Percentiles rank a stretch among this genome's conserved stretches.
Evolutionary conservation across 2,329 filamentous ascomycete genomes (phyloP).

Genomic region (Pseudogymnoascus verrucosus): DNA sequence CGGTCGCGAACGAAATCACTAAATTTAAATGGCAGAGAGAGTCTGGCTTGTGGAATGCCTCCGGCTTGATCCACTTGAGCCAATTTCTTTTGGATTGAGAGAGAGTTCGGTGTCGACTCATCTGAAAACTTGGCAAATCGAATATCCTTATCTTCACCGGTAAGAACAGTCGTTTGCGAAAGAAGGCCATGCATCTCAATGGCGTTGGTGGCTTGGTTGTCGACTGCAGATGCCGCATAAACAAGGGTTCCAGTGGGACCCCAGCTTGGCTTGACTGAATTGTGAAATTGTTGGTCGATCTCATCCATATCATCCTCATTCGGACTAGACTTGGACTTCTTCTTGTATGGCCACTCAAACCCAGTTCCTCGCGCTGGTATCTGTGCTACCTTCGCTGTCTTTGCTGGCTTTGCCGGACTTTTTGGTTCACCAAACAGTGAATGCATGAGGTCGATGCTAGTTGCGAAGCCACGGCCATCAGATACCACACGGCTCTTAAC

Average conservation of each 20-base stretch:
- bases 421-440: conserved; percentile 75
- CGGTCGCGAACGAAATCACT: conserved; percentile 39
- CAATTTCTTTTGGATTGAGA: conserved; percentile 47
- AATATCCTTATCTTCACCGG: conserved; percentile 56
- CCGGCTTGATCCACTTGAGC: conserved; percentile 47
- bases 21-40: conserved; percentile 40
- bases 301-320: conserved; percentile 54
- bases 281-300: conserved; percentile 59
- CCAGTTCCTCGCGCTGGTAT: background rate
- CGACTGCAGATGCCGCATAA: conserved; percentile 39
- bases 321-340: conserved; percentile 61
- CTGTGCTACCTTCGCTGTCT: background rate
- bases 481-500: conserved; percentile 22
- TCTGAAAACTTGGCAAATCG: conserved; percentile 56
- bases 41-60: conserved; percentile 51
- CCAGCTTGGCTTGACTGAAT: conserved; percentile 72
- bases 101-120: conserved; percentile 48
- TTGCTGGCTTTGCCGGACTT: conserved; percentile 46
- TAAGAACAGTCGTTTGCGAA: conserved; percentile 48
- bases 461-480: conserved; percentile 61
- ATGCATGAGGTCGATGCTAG: conserved; percentile 93
- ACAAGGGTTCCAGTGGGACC: conserved; percentile 66
- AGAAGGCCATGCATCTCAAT: conserved; percentile 39
- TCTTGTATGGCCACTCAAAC: conserved; percentile 75
- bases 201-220: conserved; percentile 18